Evolutionary conservation across 225 moss, liverwort and hornwort genomes (phyloP).

Genomic region (Neckera pumila): DNA sequence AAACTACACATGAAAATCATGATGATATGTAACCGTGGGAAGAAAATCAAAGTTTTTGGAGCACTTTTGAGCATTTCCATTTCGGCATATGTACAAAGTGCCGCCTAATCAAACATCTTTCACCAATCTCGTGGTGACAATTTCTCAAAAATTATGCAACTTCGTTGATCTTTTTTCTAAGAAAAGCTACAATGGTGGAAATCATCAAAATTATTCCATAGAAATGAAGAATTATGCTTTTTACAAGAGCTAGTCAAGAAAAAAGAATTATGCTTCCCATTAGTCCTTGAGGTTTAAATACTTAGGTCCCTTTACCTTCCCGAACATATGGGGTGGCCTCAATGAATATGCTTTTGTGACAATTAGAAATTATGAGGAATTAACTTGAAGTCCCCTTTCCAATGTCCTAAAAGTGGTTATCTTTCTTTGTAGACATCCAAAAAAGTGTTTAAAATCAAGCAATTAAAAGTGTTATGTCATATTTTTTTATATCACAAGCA

Average conservation of each 20-base stretch:
- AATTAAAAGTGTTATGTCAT: fast-evolving
- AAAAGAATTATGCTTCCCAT: not conserved
- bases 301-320: too few relatives aligned
- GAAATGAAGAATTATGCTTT: not conserved
- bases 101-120: not conserved
- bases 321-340: fast-evolving
- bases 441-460: fast-evolving
- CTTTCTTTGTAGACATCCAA: fast-evolving
- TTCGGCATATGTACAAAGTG: not conserved
- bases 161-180: not conserved
- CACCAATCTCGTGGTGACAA: not conserved
- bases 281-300: not conserved
- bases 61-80: not conserved
- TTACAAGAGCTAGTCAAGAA: not conserved
- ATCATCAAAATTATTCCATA: not conserved
- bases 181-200: fast-evolving
- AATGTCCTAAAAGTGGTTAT: fast-evolving
- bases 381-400: fast-evolving
- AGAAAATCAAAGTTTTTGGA: not conserved
- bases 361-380: fast-evolving
- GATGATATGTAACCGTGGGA: fast-evolving
- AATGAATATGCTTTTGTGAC: too few relatives aligned
- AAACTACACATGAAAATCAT: not conserved
- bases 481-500: not conserved
- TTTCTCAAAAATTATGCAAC: not conserved